phyloP scores from a whole-genome alignment of 441 rosid species.

The Populus hybrid region DNA sequence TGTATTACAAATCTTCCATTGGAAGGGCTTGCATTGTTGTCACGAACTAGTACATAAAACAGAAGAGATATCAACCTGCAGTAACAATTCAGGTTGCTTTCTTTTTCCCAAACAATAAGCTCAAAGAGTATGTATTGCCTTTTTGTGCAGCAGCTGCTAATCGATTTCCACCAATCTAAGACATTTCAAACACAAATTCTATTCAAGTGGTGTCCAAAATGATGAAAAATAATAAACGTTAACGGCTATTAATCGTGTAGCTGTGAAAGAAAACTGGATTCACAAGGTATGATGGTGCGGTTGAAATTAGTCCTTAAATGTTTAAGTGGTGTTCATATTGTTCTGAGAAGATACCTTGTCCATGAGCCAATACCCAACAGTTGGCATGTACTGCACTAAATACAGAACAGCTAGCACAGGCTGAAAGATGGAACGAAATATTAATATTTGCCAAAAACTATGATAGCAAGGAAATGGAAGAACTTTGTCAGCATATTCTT shows the following conservation, averaged over 20 bases:
- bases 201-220: background rate
- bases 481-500: background rate
- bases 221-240: background rate
- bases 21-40: background rate
- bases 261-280: background rate
- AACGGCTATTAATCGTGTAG: background rate
- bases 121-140: conserved; percentile 72
- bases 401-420: conserved; percentile 89
- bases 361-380: conserved; percentile 87
- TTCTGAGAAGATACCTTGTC: conserved; percentile 62
- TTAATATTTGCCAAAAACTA: conserved; percentile 3
- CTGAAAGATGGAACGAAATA: conserved; percentile 37
- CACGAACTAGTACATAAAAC: background rate
- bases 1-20: background rate
- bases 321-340: background rate
- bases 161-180: conserved; percentile 71
- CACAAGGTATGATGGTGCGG: background rate
- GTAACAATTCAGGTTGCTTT: conserved; percentile 46
- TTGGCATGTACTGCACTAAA: conserved; percentile 85
- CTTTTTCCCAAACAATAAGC: conserved; percentile 62
- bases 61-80: background rate
- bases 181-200: conserved; percentile 12
- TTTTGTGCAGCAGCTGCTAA: conserved; percentile 71
- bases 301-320: background rate
- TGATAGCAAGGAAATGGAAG: background rate